phyloP scores from a whole-genome alignment of 805 yeast species.

The Metschnikowia drakensbergensis region DNA sequence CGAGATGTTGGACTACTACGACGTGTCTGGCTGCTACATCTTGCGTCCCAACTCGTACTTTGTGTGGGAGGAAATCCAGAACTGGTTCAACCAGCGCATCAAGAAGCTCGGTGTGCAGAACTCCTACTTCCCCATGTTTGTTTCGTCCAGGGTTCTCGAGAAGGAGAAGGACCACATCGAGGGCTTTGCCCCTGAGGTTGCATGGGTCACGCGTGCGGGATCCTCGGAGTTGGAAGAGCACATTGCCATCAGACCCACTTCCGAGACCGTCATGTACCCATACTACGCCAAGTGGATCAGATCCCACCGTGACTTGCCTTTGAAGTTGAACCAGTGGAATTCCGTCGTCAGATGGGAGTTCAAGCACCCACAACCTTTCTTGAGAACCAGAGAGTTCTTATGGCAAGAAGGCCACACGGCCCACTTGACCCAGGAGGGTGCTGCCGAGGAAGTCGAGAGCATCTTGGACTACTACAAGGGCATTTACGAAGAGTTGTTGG shows the following conservation, averaged over 20 bases:
- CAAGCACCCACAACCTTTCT: constrained; percentile 98
- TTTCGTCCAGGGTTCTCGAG: constrained; percentile 86
- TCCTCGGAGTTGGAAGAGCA: constrained; percentile 92
- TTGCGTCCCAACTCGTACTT: constrained; percentile 92
- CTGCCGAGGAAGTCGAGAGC: constrained; percentile 76
- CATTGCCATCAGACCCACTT: constrained; percentile 98
- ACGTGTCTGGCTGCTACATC: constrained; percentile 97
- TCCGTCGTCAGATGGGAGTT: constrained; percentile 99
- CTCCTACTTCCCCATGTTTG: constrained; percentile 98
- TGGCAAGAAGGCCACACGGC: constrained; percentile 99
- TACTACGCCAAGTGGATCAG: constrained; percentile 99
- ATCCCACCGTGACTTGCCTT: constrained; percentile 96
- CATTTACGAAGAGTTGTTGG: constrained; percentile 85
- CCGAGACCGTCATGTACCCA: constrained; percentile 99
- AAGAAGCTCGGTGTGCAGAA: constrained; percentile 88
- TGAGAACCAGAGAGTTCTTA: constrained; percentile 97
- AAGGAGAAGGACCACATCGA: constrained; percentile 98
- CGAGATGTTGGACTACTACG: constrained; percentile 98
- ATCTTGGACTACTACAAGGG: constrained; percentile 83
- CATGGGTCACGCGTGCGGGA: constrained; percentile 99
- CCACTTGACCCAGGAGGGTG: constrained; percentile 78
- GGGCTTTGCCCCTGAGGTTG: constrained; percentile 99
- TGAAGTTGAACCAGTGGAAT: constrained; percentile 98
- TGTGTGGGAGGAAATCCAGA: constrained; percentile 93
- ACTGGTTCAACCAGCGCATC: constrained; percentile 76